phyloP scores from a whole-genome alignment of 495 filamentous ascomycete genomes.

The Penicillium coprophilum region DNA sequence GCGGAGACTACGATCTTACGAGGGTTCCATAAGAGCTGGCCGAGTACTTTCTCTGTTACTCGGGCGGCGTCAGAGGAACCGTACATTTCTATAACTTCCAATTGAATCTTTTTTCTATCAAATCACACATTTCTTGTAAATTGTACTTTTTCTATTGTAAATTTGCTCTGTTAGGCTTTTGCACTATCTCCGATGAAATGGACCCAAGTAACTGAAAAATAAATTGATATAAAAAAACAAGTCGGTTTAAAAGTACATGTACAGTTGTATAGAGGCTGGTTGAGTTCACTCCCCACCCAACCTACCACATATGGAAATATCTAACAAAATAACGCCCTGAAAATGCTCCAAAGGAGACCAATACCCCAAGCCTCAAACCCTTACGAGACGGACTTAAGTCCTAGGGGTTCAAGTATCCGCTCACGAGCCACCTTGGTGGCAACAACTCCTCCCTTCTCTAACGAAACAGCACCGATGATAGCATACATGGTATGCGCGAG shows the following conservation, averaged over 20 bases:
- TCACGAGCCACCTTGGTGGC: slow-evolving; percentile 75
- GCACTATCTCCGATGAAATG: too few relatives aligned
- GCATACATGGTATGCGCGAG: slow-evolving; percentile 76
- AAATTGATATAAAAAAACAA: slow-evolving; percentile 14
- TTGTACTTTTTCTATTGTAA: background rate
- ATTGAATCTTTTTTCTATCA: slow-evolving; percentile 2
- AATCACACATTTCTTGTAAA: background rate
- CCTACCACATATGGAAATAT: slow-evolving; percentile 22
- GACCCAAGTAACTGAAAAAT: slow-evolving; percentile 4
- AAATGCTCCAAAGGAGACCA: slow-evolving; percentile 42
- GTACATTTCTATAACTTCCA: slow-evolving; percentile 50
- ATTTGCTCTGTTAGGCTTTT: too few relatives aligned
- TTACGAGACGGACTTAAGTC: slow-evolving; percentile 38
- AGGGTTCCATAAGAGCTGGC: slow-evolving; percentile 90
- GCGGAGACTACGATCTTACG: slow-evolving; percentile 67
- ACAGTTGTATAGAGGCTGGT: slow-evolving; percentile 22
- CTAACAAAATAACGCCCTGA: slow-evolving; percentile 39
- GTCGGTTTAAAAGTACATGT: slow-evolving; percentile 32
- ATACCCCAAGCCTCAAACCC: slow-evolving; percentile 16
- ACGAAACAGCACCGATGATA: slow-evolving; percentile 79
- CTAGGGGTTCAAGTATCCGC: slow-evolving; percentile 64
- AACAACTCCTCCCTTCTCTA: slow-evolving; percentile 78
- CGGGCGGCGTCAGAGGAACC: slow-evolving; percentile 90
- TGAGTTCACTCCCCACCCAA: slow-evolving; percentile 6
- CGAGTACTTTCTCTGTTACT: slow-evolving; percentile 71